Evolutionary conservation across 2,329 filamentous ascomycete species (phyloP), one percentile per base, ranked within the genome.

Genomic region (Samsoniella hepiali): DNA sequence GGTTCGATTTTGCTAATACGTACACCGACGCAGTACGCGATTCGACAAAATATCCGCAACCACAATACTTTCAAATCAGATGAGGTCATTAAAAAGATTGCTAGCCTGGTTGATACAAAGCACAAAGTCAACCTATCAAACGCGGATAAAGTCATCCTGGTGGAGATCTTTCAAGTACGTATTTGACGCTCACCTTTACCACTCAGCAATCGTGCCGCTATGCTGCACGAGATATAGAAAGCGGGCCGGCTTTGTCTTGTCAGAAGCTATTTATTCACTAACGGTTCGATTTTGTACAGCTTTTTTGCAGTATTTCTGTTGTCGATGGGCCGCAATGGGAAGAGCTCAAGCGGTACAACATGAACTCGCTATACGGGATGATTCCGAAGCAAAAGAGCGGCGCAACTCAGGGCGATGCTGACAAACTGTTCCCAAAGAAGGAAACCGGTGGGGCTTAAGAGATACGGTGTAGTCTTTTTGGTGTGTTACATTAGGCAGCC

Each of bases 71-170:
- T 94, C 65, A 88, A 84, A 68, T 84, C 90, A 64, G 84, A 88
- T 67, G 79, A 79, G 22, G 81, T 94, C 56, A 94, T 95, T 74
- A 85, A 88, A 70, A 84, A 83, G 66, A 82, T 94, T 66, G 91
- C 90, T 5, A 78, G 80, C 45, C 77, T 88, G 36, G 84, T 93
- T 65, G 86, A 87, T 57, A 77, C 82, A 10, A 81, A 82, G 45
- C 91, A 95, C 76, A 89, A 88, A 70, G 91, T 95, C 64, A 87
- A 93, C 69, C 82, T 96, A n/a, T 84, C 82, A 55, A 83, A 82
- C n/a, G 90, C 91, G 40, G 90, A 94, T 76, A 86, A 91, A 72
- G 85, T 93, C 38, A 88, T 95, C 68, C 77, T 94, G 65, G 86
- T 95, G 63, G 91, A 95, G 70, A 83, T 95, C 63, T 94, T 90